Evolutionary conservation across 1,284 basidiomycete species (phyloP), one percentile per base, ranked within the genome.

Genomic region (Phellopilus nigrolimitatus): DNA sequence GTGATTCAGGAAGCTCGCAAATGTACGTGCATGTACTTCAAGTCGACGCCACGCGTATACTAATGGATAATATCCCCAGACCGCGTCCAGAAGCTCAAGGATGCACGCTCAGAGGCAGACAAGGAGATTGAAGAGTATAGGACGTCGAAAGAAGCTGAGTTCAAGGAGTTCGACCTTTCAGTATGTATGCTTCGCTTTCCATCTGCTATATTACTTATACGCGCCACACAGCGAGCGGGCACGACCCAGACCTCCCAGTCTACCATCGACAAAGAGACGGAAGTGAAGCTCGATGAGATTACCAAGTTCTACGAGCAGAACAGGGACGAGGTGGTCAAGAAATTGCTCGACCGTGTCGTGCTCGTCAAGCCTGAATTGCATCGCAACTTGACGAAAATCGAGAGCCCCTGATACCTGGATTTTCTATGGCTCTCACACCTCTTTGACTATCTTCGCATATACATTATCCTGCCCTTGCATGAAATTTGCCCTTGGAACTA

Each of bases 101-200:
- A 98, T 71, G 95, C 97, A 9, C 83, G 93, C 40, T 75, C 85
- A 21, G 91, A 99, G 70, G 95, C 95, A 2, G 76, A 80, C 38
- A 97, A 91, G 71, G 95, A 98, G 72, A 97, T 99, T 64, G 93
- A 95, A 57, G 87, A 86, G 60, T 95, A 98, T 74, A 92, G 91
- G 76, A 76, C 79, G 53, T 73, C 82, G 57, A 97, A 97, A 72
- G 95, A 99, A 60, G 71, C 73, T 27, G 95, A 97, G 67, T 97
- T 93, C 74, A 83, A 80, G 67, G 75, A 81, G 27, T 97, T 93
- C 65, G 89, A 97, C 73, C 77, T 83, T 51, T 89, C 95, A 66
- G 95, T 97, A 63, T 66, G 88, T 75, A 37, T 28, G 27, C 36
- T 13, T 47, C 27, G 25, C n/a, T n/a, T 42, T 4, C 41, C 41